Evolutionary conservation across 169 alveolate genomes (phyloP), one percentile per base, ranked within the genome.

Genomic region (Plasmodium yoelii): DNA sequence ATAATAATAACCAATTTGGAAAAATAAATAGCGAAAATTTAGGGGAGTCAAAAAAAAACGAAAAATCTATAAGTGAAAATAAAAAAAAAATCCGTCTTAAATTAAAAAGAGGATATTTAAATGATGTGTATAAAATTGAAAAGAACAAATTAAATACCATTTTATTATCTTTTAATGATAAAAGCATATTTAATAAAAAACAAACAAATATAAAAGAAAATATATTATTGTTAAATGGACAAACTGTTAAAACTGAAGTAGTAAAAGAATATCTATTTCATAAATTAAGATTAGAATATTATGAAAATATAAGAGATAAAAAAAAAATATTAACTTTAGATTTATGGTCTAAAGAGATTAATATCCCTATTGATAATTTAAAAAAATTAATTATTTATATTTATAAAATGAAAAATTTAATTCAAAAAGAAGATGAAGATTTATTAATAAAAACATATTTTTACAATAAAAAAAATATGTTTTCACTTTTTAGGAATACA

Each of bases 361-460:
- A 82, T 82, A 61, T 82, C 1, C 61, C 90, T 10, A 84, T 82
- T 39, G 84, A 82, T 7, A 82, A 82, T 56, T 57, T 82, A 49
- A 82, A 82, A 47, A 69, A 82, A 47, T 71, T 82, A 56, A 82
- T 82, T 67, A 59, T 82, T 6, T 82, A 82, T 68, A 82, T 82
- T 67, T 82, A 82, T 60, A 82, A 68, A 65, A 82, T 82, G 90
- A 82, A 82, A 71, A 53, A 47, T 15, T 61, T 82, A 51, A 73
- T 82, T 12, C 90, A 82, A 71, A 82, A 82, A 71, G 90, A 82
- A 42, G 90, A 82, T 57, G 90, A 82, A 28, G 90, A 82, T 26
- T 56, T 82, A 51, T 60, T 82, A 26, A 53, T 82, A n/a, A 82
- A 56, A 71, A 82, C 86, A 0, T 82, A 82, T 61, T 82, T 82